A percentile compares a stretch with the other conserved stretches of the same genome.
Conservation (phyloP, 495 filamentous ascomycete genomes). For the Thermothielavioides terrestris region DNA sequence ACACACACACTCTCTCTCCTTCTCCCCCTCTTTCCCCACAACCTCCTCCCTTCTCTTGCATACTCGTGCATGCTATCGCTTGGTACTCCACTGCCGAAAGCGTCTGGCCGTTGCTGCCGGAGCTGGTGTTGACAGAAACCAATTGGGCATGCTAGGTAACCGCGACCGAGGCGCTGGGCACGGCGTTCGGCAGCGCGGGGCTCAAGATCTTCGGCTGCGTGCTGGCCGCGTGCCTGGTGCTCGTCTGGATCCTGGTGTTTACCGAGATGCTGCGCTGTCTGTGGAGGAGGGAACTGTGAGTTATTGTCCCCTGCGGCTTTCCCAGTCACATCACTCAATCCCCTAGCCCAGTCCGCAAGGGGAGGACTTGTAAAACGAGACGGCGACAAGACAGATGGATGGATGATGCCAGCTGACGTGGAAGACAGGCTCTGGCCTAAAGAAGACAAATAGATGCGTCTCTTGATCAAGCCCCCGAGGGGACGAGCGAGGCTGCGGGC, state of each 20-base stretch:
- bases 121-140: background rate
- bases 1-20: no score
- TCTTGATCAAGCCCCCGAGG: background rate
- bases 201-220: constrained; percentile 63
- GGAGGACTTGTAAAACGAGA: no score
- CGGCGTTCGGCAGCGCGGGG: constrained; percentile 50
- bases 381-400: no score
- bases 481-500: no score
- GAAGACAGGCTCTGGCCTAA: constrained; percentile 24
- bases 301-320: constrained; percentile 29
- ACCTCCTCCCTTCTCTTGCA: no score
- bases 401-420: background rate
- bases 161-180: constrained; percentile 63
- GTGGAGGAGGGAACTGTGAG: constrained; percentile 41
- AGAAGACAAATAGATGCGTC: constrained; percentile 17
- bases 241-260: constrained; percentile 65
- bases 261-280: constrained; percentile 63
- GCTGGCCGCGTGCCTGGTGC: constrained; percentile 50
- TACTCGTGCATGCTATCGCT: no score
- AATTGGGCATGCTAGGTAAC: no score
- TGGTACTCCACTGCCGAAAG: background rate
- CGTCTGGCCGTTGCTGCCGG: background rate
- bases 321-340: background rate
- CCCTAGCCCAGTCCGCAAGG: no score
- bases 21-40: no score